These are phyloP conservation scores for Calendula officinalis DNA, from an alignment of 129 eudicot genomes.

Conservation along the genomic window DNA sequence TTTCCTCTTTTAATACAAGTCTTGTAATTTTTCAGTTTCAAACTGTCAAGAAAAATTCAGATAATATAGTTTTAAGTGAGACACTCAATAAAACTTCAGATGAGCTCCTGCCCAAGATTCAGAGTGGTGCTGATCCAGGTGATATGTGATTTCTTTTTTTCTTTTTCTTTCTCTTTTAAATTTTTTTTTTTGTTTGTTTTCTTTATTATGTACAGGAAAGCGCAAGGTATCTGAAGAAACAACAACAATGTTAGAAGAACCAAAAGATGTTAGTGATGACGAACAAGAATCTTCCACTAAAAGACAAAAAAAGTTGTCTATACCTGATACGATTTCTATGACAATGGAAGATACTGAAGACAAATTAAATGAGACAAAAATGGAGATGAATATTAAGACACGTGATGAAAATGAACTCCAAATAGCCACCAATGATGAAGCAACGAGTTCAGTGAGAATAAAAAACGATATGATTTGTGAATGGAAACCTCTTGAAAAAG, in stretches of 20 bases:
- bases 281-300: constrained; percentile 37
- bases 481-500: constrained; percentile 93
- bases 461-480: constrained; percentile 11
- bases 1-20: constrained; percentile 10
- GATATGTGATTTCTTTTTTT: constrained; percentile 13
- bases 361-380: constrained; percentile 23
- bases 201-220: constrained; percentile 38
- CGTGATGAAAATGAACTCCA: constrained; percentile 24
- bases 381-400: constrained; percentile 23
- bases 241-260: constrained; percentile 20
- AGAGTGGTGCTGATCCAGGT: constrained; percentile 37
- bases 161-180: background rate
- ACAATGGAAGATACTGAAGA: constrained; percentile 29
- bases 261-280: constrained; percentile 32
- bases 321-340: constrained; percentile 26
- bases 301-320: constrained; percentile 46
- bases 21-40: constrained; percentile 31
- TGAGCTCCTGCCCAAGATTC: constrained; percentile 27
- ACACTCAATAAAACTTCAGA: constrained; percentile 28
- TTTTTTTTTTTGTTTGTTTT: constrained; percentile 14
- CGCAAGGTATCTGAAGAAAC: constrained; percentile 42
- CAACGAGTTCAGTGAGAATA: constrained; percentile 12
- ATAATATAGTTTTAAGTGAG: constrained; percentile 26
- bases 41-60: constrained; percentile 34
- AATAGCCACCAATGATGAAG: constrained; percentile 24